These are phyloP conservation scores for Favolaschia claudopus DNA, from an alignment of 768 basidiomycete genomes.

Conservation along the genomic window DNA sequence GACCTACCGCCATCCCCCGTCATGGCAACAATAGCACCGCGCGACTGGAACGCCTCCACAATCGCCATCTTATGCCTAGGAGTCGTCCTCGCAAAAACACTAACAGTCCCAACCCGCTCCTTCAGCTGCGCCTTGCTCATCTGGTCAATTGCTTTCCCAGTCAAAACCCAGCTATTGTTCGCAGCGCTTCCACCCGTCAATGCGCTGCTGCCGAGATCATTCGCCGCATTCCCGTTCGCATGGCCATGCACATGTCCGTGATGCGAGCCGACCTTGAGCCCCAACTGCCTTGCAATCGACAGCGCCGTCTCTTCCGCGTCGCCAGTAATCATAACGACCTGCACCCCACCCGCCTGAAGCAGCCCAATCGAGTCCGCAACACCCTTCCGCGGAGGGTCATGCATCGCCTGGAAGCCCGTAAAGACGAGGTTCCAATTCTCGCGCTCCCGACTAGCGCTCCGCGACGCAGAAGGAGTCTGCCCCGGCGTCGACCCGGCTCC, in stretches of 20 bases:
- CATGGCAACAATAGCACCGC: slow-evolving; percentile 95
- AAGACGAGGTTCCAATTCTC: slow-evolving; percentile 75
- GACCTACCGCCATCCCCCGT: slow-evolving; percentile 93
- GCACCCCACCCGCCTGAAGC: slow-evolving; percentile 86
- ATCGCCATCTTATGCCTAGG: slow-evolving; percentile 98
- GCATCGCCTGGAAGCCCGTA: slow-evolving; percentile 93
- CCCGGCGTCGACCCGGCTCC: slow-evolving; percentile 18
- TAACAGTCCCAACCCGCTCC: slow-evolving; percentile 82
- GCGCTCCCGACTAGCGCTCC: background rate
- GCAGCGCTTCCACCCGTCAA: slow-evolving; percentile 9
- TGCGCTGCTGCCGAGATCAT: slow-evolving; percentile 34
- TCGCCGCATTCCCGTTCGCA: slow-evolving; percentile 44
- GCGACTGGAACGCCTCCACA: slow-evolving; percentile 89
- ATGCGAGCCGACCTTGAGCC: slow-evolving; percentile 75
- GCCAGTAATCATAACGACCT: slow-evolving; percentile 99
- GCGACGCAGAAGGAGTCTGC: slow-evolving; percentile 30
- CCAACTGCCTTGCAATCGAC: slow-evolving; percentile 86
- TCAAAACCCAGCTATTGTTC: slow-evolving; percentile 63
- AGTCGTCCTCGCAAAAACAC: slow-evolving; percentile 94
- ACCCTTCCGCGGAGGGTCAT: slow-evolving; percentile 92
- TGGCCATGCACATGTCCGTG: slow-evolving; percentile 47
- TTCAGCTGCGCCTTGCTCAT: slow-evolving; percentile 82
- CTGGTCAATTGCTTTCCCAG: slow-evolving; percentile 85
- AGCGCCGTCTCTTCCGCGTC: slow-evolving; percentile 92
- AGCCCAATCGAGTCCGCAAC: slow-evolving; percentile 89